Percentiles rank a stretch among this genome's conserved stretches.
Conservation (phyloP, 176 grass and related monocot species). For the Rhipidocladum racemiflorum region DNA sequence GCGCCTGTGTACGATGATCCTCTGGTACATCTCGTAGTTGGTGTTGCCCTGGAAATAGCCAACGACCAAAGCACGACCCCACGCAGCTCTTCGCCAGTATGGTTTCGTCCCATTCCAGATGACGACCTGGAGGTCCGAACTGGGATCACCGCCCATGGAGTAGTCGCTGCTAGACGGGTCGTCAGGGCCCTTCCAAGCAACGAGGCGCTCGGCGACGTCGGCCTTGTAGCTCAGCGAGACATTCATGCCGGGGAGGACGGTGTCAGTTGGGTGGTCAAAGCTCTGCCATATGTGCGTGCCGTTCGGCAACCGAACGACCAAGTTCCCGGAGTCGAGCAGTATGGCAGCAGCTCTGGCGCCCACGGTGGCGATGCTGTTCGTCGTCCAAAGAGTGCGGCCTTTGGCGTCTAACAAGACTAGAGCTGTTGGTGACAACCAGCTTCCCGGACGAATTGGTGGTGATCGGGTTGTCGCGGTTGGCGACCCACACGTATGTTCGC, state of each 20-base stretch:
- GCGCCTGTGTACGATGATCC: too few relatives aligned
- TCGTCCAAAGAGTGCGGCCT: not conserved
- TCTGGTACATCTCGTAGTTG: too few relatives aligned
- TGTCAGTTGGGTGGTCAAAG: conserved; percentile 38
- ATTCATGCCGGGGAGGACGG: conserved; percentile 29
- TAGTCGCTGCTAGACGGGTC: conserved; percentile 43
- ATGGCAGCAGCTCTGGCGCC: not conserved
- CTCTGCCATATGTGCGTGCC: conserved; percentile 41
- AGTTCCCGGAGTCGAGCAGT: conserved; percentile 22
- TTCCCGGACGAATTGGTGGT: not conserved
- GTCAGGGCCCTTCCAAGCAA: conserved; percentile 28
- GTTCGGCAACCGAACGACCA: conserved; percentile 15
- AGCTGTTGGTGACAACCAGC: conserved; percentile 15
- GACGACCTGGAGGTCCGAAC: not conserved
- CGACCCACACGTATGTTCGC: conserved; percentile 39
- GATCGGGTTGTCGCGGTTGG: conserved; percentile 45
- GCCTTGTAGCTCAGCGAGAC: not conserved
- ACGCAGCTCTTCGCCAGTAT: not conserved
- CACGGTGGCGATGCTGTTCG: not conserved
- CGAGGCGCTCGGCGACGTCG: fast-evolving
- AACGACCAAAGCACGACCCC: too few relatives aligned
- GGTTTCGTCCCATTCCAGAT: not conserved
- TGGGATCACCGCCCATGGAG: not conserved
- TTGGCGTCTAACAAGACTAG: not conserved
- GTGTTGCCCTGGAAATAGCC: too few relatives aligned